Base-by-base conservation (phyloP, 495 filamentous ascomycete genomes). In the Penicillium ochrochloron region DNA sequence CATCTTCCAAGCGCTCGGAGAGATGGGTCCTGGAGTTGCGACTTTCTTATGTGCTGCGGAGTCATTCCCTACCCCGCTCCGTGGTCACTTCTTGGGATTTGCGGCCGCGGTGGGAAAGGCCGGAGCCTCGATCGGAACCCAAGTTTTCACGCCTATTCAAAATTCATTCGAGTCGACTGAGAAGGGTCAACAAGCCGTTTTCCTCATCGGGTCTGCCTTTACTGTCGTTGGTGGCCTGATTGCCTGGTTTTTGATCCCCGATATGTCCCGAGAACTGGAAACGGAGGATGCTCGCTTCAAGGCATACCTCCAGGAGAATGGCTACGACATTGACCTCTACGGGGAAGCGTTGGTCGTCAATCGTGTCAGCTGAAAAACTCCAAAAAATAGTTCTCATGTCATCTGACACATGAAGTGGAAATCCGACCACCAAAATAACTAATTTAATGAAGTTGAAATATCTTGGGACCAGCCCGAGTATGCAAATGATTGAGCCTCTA, bases 71-170 rank as follows among this genome's bases (percentile, higher is more conserved):
- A 85, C 82, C 0, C 78, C 82, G 1, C 65, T 84, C 0, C 78
- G 83, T 11, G 82, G 83, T 4, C 80, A 84, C 52, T 83, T 80
- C 51, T 69, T 83, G 3, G 81, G 82, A 3, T 71, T 83, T 57
- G 80, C 78, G 2, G 81, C 82, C 2, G 82, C 82, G 0, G 66
- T 80, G 17, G 79, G 80, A 5, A 85, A 84, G 57, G 81, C 81
- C 0, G 83, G 83, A 8, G 82, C 81, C 0, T 79, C 78, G 0
- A 81, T 84, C 34, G 82, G 80, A 6, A 82, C 80, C 1, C 60
- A 80, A 48, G 78, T 82, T 7, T 82, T 85, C 58, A 78, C 73
- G 0, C 77, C 78, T 0, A 80, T 81, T 61, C 76, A 79, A 50
- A 67, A 75, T 42, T 78, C 74, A 2, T 83, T 82, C 56, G 58